Percentiles rank a stretch among this genome's conserved stretches.
Conservation (phyloP, 352 stramenopile genomes). For the Globisporangium perplexum region DNA sequence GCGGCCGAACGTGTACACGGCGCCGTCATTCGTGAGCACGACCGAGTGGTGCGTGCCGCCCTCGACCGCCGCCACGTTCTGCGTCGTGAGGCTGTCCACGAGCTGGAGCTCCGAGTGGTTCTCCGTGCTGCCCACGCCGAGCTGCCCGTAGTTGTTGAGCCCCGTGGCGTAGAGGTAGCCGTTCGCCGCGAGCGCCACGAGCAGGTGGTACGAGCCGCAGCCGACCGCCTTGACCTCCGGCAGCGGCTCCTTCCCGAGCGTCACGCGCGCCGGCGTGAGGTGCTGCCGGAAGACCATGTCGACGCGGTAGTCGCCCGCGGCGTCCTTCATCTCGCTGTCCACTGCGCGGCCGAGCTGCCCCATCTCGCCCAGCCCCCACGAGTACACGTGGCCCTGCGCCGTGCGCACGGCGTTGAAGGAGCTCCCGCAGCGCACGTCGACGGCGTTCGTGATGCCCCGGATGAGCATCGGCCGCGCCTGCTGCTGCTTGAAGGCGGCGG, state of each 20-base stretch:
- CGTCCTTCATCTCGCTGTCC: conserved; percentile 57
- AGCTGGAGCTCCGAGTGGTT: conserved; percentile 67
- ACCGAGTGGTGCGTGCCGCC: conserved; percentile 92
- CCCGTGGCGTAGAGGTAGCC: conserved; percentile 90
- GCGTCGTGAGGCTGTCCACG: conserved; percentile 59
- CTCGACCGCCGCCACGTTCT: conserved; percentile 74
- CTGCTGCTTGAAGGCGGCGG: conserved; percentile 78
- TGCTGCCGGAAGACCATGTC: conserved; percentile 77
- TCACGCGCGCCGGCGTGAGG: conserved; percentile 69
- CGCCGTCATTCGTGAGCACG: conserved; percentile 82
- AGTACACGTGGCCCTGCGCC: conserved; percentile 85
- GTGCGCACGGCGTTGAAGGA: conserved; percentile 84
- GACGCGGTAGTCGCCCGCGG: conserved; percentile 61
- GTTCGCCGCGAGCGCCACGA: conserved; percentile 58
- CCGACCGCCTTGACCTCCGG: conserved; percentile 75
- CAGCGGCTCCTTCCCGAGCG: conserved; percentile 40
- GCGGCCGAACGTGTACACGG: conserved; percentile 91
- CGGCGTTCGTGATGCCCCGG: conserved; percentile 49
- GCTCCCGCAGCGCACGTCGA: conserved; percentile 78
- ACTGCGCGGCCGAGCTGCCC: conserved; percentile 79
- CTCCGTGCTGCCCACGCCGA: conserved; percentile 89
- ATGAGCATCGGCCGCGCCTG: conserved; percentile 60
- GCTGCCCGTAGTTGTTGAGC: conserved; percentile 96
- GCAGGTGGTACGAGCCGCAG: conserved; percentile 85
- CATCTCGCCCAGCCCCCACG: conserved; percentile 90